A percentile compares a stretch with the other conserved stretches of the same genome.
Evolutionary conservation across 345 rosid genomes (phyloP).

Genomic region (Diplotaxis tenuifolia): DNA sequence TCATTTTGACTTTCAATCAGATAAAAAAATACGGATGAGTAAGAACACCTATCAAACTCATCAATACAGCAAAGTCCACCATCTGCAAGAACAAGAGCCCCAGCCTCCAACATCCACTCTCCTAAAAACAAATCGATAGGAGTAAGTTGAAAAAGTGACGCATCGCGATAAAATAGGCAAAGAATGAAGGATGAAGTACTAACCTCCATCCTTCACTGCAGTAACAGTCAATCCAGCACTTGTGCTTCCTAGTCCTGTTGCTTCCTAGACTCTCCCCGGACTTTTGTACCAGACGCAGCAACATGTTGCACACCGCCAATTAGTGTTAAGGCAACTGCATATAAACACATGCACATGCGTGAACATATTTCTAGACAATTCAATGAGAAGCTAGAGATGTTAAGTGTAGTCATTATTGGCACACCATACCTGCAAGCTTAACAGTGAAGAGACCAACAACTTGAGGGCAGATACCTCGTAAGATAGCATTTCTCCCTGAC

Average conservation of each 20-base stretch:
- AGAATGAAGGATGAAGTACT: constrained; percentile 15
- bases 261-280: constrained; percentile 96
- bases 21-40: neutral
- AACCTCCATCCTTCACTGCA: constrained; percentile 97
- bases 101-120: constrained; percentile 99
- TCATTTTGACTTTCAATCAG: neutral
- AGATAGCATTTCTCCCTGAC: constrained; percentile 84
- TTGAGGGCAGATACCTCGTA: constrained; percentile 90
- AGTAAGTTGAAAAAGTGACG: neutral
- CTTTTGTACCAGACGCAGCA: constrained; percentile 92
- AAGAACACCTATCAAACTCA: constrained; percentile 80
- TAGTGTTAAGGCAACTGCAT: constrained; percentile 78
- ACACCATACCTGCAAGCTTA: constrained; percentile 77
- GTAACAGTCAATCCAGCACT: constrained; percentile 98
- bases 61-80: constrained; percentile 99
- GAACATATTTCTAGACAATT: neutral
- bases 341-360: constrained; percentile 21
- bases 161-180: constrained; percentile 1
- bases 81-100: constrained; percentile 97
- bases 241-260: constrained; percentile 95
- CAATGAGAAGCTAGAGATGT: neutral
- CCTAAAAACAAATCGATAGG: constrained; percentile 43
- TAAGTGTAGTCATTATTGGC: neutral
- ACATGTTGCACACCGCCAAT: constrained; percentile 97
- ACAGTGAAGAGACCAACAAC: constrained; percentile 98